These are phyloP conservation scores for Candida ascalaphidarum DNA, from an alignment of 805 yeast genomes.

Conservation along the genomic window DNA sequence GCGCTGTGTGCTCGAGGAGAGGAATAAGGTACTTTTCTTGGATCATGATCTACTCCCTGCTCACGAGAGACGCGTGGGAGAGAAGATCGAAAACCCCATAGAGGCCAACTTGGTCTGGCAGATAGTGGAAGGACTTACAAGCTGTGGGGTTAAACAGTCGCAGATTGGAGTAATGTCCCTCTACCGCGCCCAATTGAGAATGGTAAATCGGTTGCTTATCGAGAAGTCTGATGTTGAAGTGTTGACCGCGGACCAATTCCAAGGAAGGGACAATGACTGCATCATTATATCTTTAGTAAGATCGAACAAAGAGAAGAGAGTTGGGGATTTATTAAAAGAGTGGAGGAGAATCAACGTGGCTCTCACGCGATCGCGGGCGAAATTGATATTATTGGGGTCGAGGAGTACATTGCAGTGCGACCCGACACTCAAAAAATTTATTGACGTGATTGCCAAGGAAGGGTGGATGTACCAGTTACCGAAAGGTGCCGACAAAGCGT, in stretches of 20 bases:
- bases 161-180: constrained; percentile 84
- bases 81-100: constrained; percentile 60
- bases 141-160: constrained; percentile 49
- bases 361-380: constrained; percentile 81
- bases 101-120: constrained; percentile 64
- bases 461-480: constrained; percentile 63
- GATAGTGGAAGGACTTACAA: constrained; percentile 48
- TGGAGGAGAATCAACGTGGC: constrained; percentile 94
- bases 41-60: constrained; percentile 69
- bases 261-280: constrained; percentile 93
- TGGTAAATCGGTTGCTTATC: constrained; percentile 24
- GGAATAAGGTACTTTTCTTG: constrained; percentile 62
- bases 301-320: constrained; percentile 54
- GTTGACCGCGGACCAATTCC: constrained; percentile 91
- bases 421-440: constrained; percentile 48
- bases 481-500: constrained; percentile 27
- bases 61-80: constrained; percentile 47
- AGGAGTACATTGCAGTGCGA: constrained; percentile 46
- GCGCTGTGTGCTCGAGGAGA: constrained; percentile 41
- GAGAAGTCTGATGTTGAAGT: constrained; percentile 50
- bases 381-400: constrained; percentile 80
- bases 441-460: constrained; percentile 44
- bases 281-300: constrained; percentile 84
- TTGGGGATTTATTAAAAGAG: constrained; percentile 77
- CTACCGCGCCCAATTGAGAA: constrained; percentile 63